phyloP scores from a whole-genome alignment of 495 filamentous ascomycete genomes.

The Sordaria brevicollis region DNA sequence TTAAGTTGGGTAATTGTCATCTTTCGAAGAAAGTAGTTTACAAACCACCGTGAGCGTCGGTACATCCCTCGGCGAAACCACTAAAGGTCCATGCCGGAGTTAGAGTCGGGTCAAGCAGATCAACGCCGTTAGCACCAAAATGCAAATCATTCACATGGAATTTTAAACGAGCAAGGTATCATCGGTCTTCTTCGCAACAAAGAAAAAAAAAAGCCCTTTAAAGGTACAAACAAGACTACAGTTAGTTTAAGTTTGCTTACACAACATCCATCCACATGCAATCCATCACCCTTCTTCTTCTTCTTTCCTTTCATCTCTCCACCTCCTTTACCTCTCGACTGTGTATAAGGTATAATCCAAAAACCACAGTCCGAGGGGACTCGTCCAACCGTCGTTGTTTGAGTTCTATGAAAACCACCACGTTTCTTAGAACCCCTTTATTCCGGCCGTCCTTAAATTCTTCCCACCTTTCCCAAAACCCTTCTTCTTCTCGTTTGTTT shows the following conservation, averaged over 20 bases:
- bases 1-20: no score
- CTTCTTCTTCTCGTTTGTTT: not conserved
- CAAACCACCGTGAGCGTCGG: no score
- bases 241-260: not conserved
- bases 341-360: not conserved
- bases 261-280: not conserved
- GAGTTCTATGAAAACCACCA: not conserved
- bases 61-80: not conserved
- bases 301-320: not conserved
- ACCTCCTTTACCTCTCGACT: not conserved
- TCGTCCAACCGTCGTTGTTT: not conserved
- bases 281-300: not conserved
- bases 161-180: not conserved
- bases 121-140: not conserved
- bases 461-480: not conserved
- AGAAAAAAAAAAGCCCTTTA: not conserved
- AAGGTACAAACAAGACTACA: not conserved
- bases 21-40: no score
- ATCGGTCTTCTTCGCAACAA: not conserved
- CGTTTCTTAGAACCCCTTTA: not conserved
- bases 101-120: not conserved
- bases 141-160: not conserved
- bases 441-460: not conserved
- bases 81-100: not conserved
- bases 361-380: not conserved